Evolutionary conservation across 2,329 filamentous ascomycete species (phyloP).

Genomic region (Exophiala xenobiotica): DNA sequence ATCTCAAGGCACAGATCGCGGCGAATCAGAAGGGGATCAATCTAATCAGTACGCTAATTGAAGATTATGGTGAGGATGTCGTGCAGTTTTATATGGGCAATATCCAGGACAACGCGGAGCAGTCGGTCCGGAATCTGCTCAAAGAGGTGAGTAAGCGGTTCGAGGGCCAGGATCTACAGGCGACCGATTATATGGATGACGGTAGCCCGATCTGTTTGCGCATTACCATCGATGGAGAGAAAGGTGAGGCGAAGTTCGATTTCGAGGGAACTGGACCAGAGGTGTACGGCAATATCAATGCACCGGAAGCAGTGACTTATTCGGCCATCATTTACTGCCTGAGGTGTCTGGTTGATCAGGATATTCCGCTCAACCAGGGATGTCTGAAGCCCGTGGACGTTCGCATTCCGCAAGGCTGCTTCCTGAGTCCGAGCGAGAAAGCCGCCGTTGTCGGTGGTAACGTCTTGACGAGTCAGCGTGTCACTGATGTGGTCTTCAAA

Average conservation of each 20-base stretch:
- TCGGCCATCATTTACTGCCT: slow-evolving; percentile 85
- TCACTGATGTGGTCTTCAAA: slow-evolving; percentile 79
- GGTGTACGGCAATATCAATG: slow-evolving; percentile 78
- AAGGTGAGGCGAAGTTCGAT: slow-evolving; percentile 76
- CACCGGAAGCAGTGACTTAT: slow-evolving; percentile 77
- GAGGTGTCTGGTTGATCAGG: slow-evolving; percentile 73
- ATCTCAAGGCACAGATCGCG: slow-evolving; percentile 82
- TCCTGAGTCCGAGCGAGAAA: slow-evolving; percentile 72
- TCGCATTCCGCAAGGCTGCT: slow-evolving; percentile 67
- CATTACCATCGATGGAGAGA: slow-evolving; percentile 70
- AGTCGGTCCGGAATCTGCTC: slow-evolving; percentile 70
- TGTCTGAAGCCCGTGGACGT: slow-evolving; percentile 76
- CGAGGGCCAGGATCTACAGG: slow-evolving; percentile 67
- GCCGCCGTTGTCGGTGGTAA: slow-evolving; percentile 83
- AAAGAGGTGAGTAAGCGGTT: slow-evolving; percentile 70
- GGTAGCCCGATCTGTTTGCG: slow-evolving; percentile 74
- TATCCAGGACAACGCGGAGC: slow-evolving; percentile 78
- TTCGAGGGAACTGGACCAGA: slow-evolving; percentile 76
- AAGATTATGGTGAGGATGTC: slow-evolving; percentile 72
- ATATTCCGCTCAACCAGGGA: slow-evolving; percentile 84
- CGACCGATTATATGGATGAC: slow-evolving; percentile 84
- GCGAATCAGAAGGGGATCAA: slow-evolving; percentile 84
- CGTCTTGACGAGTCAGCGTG: slow-evolving; percentile 73
- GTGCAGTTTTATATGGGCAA: slow-evolving; percentile 82
- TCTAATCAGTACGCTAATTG: slow-evolving; percentile 70